Percentiles rank a stretch among this genome's conserved stretches.
These are phyloP conservation scores for bread wheat (Triticum aestivum) DNA, from an alignment of 176 grass and related monocot genomes.

Conservation along the genomic window DNA sequence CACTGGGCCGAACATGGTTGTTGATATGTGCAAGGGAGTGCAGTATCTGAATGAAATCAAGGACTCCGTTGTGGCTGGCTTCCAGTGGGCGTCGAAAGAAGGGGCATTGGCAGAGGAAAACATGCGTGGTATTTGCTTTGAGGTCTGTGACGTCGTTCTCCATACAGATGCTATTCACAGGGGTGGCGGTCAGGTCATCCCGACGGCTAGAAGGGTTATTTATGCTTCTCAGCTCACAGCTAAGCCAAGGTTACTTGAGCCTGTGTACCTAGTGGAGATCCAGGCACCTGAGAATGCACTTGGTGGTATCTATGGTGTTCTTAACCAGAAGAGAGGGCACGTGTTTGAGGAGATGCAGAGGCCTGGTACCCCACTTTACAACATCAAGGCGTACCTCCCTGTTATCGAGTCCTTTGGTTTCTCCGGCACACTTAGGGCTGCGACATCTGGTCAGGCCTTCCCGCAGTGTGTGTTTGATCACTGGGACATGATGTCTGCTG, in stretches of 20 bases:
- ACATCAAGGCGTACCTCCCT: conserved; percentile 83
- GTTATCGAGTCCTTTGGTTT: conserved; percentile 64
- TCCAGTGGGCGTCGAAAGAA: conserved; percentile 91
- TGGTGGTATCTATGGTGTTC: conserved; percentile 73
- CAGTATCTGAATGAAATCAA: conserved; percentile 91
- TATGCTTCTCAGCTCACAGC: conserved; percentile 75
- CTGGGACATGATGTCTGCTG: conserved; percentile 69
- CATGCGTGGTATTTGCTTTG: conserved; percentile 86
- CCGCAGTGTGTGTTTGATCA: conserved; percentile 68
- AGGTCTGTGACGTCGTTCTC: conserved; percentile 86
- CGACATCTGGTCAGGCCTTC: conserved; percentile 70
- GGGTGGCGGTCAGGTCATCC: conserved; percentile 85
- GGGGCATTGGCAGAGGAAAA: conserved; percentile 79
- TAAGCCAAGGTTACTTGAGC: conserved; percentile 83
- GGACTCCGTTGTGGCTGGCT: conserved; percentile 88
- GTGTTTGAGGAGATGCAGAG: conserved; percentile 71
- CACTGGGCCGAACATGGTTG: conserved; percentile 82
- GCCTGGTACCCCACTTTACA: conserved; percentile 65
- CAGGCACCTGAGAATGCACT: conserved; percentile 79
- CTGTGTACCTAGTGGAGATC: conserved; percentile 81
- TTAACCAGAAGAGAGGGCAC: conserved; percentile 77
- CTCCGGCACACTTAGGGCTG: conserved; percentile 42
- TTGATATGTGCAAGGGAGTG: conserved; percentile 94
- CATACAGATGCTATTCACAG: conserved; percentile 90
- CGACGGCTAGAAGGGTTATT: conserved; percentile 77